These are phyloP conservation scores for Amanita pallidorosea DNA, from an alignment of 768 basidiomycete species.

Conservation along the genomic window DNA sequence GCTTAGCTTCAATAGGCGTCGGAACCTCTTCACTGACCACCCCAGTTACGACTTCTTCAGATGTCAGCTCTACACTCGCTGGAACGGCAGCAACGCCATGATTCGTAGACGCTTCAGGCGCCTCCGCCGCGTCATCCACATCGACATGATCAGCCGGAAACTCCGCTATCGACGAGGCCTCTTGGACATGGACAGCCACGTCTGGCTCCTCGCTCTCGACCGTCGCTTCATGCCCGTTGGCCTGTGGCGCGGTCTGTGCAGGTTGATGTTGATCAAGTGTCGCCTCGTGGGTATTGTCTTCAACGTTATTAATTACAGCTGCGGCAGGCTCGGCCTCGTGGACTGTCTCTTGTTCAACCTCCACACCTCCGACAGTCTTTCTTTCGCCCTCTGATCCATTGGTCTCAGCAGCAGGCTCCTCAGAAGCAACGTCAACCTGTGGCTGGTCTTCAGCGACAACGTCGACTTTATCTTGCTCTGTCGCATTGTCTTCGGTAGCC, in stretches of 20 bases:
- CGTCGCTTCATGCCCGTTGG: background rate
- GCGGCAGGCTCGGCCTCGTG: conserved; percentile 2
- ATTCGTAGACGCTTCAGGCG: background rate
- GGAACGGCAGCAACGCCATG: background rate
- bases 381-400: background rate
- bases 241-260: background rate
- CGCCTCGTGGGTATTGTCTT: background rate
- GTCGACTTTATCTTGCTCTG: background rate
- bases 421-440: background rate
- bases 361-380: background rate
- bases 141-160: background rate
- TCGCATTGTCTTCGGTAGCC: background rate
- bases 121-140: background rate
- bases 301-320: background rate
- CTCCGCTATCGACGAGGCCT: background rate
- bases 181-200: background rate
- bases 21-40: background rate
- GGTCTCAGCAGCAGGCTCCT: background rate
- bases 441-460: background rate
- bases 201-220: background rate
- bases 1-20: background rate
- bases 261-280: background rate
- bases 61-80: background rate
- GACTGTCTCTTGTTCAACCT: background rate
- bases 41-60: background rate